Evolutionary conservation across 2,329 filamentous ascomycete genomes (phyloP).

Genomic region (Phoma sp.): DNA sequence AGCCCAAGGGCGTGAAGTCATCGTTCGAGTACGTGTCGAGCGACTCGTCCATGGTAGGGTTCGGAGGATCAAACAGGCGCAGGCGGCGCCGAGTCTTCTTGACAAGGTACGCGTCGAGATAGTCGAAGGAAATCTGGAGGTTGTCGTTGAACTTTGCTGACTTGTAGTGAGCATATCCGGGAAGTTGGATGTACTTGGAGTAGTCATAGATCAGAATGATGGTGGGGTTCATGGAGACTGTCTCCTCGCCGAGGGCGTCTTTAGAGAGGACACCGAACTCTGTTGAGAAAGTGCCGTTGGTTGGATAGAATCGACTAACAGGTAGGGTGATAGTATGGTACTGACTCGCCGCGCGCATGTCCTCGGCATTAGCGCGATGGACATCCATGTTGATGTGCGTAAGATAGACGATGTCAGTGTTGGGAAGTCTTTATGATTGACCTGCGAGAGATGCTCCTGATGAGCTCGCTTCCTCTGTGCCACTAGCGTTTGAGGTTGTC

Average conservation of each 20-base stretch:
- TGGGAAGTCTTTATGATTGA: too few species aligned
- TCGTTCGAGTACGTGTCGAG: neutral
- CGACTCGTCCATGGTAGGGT: neutral
- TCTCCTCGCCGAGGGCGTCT: too few species aligned
- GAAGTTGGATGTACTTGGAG: neutral
- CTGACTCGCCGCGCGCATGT: too few species aligned
- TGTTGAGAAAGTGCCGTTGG: too few species aligned
- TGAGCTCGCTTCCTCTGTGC: slow-evolving; percentile 28
- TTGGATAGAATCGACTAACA: too few species aligned
- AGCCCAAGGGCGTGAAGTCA: neutral
- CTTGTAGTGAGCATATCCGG: slow-evolving; percentile 1
- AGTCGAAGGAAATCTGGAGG: neutral
- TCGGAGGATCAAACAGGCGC: neutral
- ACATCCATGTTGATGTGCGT: too few species aligned
- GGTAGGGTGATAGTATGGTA: too few species aligned
- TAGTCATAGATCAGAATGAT: neutral
- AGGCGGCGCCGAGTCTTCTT: neutral
- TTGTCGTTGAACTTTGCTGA: neutral
- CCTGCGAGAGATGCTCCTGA: slow-evolving; percentile 22
- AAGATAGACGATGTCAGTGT: too few species aligned
- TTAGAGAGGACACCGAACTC: too few species aligned
- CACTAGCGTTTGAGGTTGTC: slow-evolving; percentile 29
- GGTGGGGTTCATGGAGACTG: neutral
- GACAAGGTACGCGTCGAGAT: neutral
- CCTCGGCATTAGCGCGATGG: too few species aligned